A percentile compares a stretch with the other conserved stretches of the same genome.
phyloP scores from a whole-genome alignment of 2,329 filamentous ascomycete species.

The Pseudogymnoascus pannorum region DNA sequence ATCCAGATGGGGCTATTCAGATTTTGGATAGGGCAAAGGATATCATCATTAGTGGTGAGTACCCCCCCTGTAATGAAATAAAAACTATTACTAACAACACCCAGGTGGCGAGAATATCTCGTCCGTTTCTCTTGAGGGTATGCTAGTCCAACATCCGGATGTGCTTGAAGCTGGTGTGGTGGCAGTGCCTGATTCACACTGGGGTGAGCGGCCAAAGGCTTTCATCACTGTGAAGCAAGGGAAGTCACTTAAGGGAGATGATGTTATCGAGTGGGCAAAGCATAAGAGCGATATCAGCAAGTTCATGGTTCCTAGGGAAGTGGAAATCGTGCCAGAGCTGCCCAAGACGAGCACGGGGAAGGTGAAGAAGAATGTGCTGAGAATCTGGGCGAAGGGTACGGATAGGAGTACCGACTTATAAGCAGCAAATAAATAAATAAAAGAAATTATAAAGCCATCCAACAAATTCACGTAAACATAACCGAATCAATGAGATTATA shows the following conservation, averaged over 20 bases:
- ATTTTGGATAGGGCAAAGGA: constrained; percentile 94
- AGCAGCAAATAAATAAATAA: not conserved
- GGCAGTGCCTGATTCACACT: constrained; percentile 77
- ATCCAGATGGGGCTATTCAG: constrained; percentile 82
- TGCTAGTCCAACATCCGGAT: constrained; percentile 81
- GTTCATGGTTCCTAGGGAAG: constrained; percentile 75
- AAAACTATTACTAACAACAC: constrained; percentile 11
- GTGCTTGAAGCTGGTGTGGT: constrained; percentile 90
- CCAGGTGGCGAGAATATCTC: constrained; percentile 94
- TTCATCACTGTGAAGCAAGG: constrained; percentile 75
- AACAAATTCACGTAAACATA: not conserved
- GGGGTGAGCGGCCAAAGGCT: constrained; percentile 94
- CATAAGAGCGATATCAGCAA: constrained; percentile 71
- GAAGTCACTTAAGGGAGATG: constrained; percentile 52
- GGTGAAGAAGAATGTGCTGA: constrained; percentile 86
- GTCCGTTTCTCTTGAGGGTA: constrained; percentile 81
- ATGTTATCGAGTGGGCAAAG: constrained; percentile 82
- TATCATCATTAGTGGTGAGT: constrained; percentile 87
- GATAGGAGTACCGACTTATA: constrained; percentile 22
- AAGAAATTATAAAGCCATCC: constrained; percentile 3
- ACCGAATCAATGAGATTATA: not conserved
- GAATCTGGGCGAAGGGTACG: constrained; percentile 70
- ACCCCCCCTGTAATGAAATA: constrained; percentile 8
- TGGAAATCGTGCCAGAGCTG: constrained; percentile 75
- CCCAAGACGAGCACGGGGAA: constrained; percentile 98